Percentiles rank a stretch among this genome's conserved stretches.
These are phyloP conservation scores for Elongisporangium prolatum DNA, from an alignment of 352 stramenopile genomes.

Conservation along the genomic window DNA sequence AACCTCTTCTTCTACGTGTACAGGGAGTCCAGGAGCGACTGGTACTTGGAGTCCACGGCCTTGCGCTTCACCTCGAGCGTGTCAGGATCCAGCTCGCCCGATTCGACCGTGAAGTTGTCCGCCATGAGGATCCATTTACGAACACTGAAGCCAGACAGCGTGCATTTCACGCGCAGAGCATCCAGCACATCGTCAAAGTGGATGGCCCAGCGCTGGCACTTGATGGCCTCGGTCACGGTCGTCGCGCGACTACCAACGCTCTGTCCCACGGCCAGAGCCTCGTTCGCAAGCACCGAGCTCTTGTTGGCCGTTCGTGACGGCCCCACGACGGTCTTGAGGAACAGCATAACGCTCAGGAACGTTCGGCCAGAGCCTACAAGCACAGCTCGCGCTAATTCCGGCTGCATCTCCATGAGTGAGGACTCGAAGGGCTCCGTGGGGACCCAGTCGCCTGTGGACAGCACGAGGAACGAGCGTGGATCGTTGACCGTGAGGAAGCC, in stretches of 20 bases:
- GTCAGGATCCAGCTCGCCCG: conserved; percentile 65
- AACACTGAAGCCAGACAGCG: conserved; percentile 56
- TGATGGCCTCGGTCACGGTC: conserved; percentile 58
- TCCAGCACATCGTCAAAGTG: conserved; percentile 71
- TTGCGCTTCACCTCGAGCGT: conserved; percentile 54
- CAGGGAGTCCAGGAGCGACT: conserved; percentile 66
- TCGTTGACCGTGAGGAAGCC: conserved; percentile 74
- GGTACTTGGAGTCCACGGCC: conserved; percentile 65
- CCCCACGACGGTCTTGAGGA: conserved; percentile 50
- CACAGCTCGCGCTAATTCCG: conserved; percentile 61
- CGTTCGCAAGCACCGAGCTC: conserved; percentile 31
- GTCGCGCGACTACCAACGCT: conserved; percentile 29
- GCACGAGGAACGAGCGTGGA: conserved; percentile 62
- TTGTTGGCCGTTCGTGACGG: conserved; percentile 9
- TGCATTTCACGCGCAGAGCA: conserved; percentile 31
- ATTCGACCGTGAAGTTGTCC: conserved; percentile 56
- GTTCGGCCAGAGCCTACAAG: conserved; percentile 61
- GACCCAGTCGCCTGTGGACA: conserved; percentile 72
- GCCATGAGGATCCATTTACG: conserved; percentile 83
- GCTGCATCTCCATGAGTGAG: conserved; percentile 34
- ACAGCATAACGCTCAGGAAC: conserved; percentile 74
- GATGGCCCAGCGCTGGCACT: conserved; percentile 67
- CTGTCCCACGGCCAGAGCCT: conserved; percentile 36
- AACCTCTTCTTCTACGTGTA: conserved; percentile 38
- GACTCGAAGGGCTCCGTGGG: conserved; percentile 59